Evolutionary conservation across 1,284 basidiomycete genomes (phyloP), one percentile per base, ranked within the genome.

Genomic region (Ceratobasidium sp.): DNA sequence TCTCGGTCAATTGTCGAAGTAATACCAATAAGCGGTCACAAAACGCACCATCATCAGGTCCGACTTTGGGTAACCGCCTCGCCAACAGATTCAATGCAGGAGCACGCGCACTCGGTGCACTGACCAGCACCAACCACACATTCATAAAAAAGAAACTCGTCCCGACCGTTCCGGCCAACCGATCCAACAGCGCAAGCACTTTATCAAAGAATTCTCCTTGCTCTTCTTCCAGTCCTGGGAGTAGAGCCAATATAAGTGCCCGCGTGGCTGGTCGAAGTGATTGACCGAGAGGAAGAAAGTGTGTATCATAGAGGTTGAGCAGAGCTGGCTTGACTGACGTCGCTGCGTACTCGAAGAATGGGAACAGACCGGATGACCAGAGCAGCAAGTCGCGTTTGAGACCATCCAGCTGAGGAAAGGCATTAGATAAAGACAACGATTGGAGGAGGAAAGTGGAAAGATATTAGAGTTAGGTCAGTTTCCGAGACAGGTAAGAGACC

Each of bases 271-370:
- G 96, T 23, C 97, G 89, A 18, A 99, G 85, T 55, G 88, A 87
- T 18, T 84, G 83, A 80, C 93, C 89, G 8, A 99, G 83, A 0
- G 97, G 95, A 3, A 99, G 83, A 80, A 97, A 99, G 82, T 94
- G 89, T 1, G 88, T 92, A 77, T 97, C 93, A 78, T 94, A 97
- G 14, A 98, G 86, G 76, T 90, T 92, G 59, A 98, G 85, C 1
- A 98, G 84, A 10, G 90, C 87, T 0, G 95, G 95, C 88, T 93
- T 93, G 72, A 97, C 95, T 26, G 94, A 96, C 5, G 96, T 99
- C 16, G 96, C 92, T 4, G 97, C 96, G 81, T 95, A 98, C 80
- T 98, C 95, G 79, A 98, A 98, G 87, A 99, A 99, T 0, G 97
- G 97, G 78, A 99, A 97, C 9, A 99, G 81, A 2, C 97, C 97